Conservation (phyloP, 2,329 filamentous ascomycete species). For the Stemphylium vesicarium region DNA sequence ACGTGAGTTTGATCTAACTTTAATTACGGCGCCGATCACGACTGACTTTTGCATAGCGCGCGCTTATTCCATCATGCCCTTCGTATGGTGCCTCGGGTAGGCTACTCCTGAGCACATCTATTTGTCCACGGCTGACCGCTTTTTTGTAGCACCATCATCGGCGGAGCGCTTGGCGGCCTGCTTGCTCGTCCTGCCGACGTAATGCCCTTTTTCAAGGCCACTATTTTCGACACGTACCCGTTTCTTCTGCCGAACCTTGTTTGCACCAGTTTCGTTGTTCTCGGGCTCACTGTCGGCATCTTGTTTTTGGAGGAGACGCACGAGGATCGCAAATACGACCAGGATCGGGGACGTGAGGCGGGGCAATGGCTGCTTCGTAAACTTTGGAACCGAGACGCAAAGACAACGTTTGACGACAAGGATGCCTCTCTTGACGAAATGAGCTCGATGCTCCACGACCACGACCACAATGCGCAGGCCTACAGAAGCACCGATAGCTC, state of each 20-base stretch:
- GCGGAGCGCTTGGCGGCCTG: slow-evolving; percentile 87
- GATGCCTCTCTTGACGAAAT: slow-evolving; percentile 62
- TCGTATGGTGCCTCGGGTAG: slow-evolving; percentile 95
- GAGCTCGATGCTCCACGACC: slow-evolving; percentile 63
- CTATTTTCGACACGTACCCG: slow-evolving; percentile 84
- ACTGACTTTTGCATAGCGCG: slow-evolving; percentile 64
- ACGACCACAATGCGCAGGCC: slow-evolving; percentile 60
- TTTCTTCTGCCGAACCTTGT: slow-evolving; percentile 94
- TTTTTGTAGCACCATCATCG: slow-evolving; percentile 77
- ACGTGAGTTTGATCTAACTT: slow-evolving; percentile 60
- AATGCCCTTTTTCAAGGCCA: slow-evolving; percentile 80
- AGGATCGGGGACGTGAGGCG: slow-evolving; percentile 77
- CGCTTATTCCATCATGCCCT: slow-evolving; percentile 96
- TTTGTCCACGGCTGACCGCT: slow-evolving; percentile 31
- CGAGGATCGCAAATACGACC: slow-evolving; percentile 75
- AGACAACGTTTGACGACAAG: slow-evolving; percentile 48
- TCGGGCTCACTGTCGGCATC: slow-evolving; percentile 78
- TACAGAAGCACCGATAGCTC: slow-evolving; percentile 66
- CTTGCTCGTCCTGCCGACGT: slow-evolving; percentile 85
- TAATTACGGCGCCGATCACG: slow-evolving; percentile 9
- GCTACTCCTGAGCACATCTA: slow-evolving; percentile 23
- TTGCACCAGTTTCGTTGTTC: slow-evolving; percentile 76
- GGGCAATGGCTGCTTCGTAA: slow-evolving; percentile 70
- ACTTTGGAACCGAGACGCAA: slow-evolving; percentile 35
- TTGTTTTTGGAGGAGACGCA: slow-evolving; percentile 96